A percentile compares a stretch with the other conserved stretches of the same genome.
phyloP scores from a whole-genome alignment of 805 yeast genomes.

The Maudiozyma pseudohumilis region DNA sequence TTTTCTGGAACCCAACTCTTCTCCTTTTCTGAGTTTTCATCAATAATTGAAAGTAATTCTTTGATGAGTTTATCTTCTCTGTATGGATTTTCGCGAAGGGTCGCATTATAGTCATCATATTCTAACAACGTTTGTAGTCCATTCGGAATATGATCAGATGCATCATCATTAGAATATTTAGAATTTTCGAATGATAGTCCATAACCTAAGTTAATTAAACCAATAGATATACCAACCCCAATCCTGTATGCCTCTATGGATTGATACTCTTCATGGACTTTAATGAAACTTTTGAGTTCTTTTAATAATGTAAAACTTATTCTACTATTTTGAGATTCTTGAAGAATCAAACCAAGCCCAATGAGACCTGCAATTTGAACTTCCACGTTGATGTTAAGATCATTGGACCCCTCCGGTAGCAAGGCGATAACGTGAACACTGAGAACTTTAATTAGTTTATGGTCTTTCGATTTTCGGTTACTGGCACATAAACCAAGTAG shows the following conservation, averaged over 20 bases:
- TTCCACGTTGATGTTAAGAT: slow-evolving; percentile 67
- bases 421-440: slow-evolving; percentile 90
- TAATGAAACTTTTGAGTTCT: slow-evolving; percentile 46
- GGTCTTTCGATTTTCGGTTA: slow-evolving; percentile 69
- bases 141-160: slow-evolving; percentile 1
- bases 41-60: slow-evolving; percentile 13
- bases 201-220: slow-evolving; percentile 71
- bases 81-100: background rate
- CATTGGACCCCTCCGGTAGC: slow-evolving; percentile 83
- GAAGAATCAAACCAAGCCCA: slow-evolving; percentile 80
- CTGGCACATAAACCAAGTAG: slow-evolving; percentile 91
- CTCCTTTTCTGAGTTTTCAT: slow-evolving; percentile 16
- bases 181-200: slow-evolving; percentile 30
- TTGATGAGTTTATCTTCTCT: slow-evolving; percentile 2
- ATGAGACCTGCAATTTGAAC: slow-evolving; percentile 89
- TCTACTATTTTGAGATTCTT: slow-evolving; percentile 69
- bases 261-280: slow-evolving; percentile 43
- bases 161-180: background rate
- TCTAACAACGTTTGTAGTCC: background rate
- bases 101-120: background rate
- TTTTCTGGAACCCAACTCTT: slow-evolving; percentile 25
- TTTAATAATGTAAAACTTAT: slow-evolving; percentile 72
- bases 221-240: slow-evolving; percentile 83
- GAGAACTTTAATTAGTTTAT: slow-evolving; percentile 77
- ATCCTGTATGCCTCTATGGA: slow-evolving; percentile 74